Base-by-base conservation (phyloP, 352 stramenopile species). In the Pythium folliculosum region DNA sequence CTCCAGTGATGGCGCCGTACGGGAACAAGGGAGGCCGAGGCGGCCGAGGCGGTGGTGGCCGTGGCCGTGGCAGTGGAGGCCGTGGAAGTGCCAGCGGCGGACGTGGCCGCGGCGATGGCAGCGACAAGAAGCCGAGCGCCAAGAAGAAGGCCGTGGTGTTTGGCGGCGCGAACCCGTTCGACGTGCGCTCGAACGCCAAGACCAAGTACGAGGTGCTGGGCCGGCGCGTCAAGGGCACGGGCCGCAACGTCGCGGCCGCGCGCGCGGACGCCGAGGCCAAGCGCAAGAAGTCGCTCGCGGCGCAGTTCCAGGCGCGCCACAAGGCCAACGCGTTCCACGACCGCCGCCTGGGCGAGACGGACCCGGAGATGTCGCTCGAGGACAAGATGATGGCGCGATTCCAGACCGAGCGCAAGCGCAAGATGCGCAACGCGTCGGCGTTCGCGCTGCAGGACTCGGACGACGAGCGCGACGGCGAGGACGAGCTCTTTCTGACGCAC, bases 371-470 rank as follows among this genome's bases (percentile, higher is more conserved):
- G 72, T 96, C 90, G 60, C 73, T 96, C n/a, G 90, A 97, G 63
- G 90, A 97, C 77, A 96, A 96, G 70, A 96, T 97, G 89, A 94
- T 97, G 71, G 78, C 85, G 25, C 87, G 90, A 50, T 96, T 97
- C 75, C 89, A 96, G 73, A 90, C 77, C 19, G 89, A 96, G 60
- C 84, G 88, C 63, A 96, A 96, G 78, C 82, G 83, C 67, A 91
- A 93, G 71, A 67, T 94, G 71, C 86, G 85, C 69, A 90, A 95
- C 50, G 78, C 82, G 19, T 77, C 78, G 30, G 72, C 80, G 25
- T 95, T 93, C 59, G 82, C 81, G 49, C 75, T 95, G n/a, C 76
- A 90, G 52, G 86, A 95, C 69, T 90, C 80, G 60, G 76, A 84
- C 45, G 86, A 92, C n/a, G 69, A 86, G 30, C 80, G 82, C 27